Evolutionary conservation across 2,329 filamentous ascomycete species (phyloP).

Genomic region (Neoscytalidium dimidiatum): DNA sequence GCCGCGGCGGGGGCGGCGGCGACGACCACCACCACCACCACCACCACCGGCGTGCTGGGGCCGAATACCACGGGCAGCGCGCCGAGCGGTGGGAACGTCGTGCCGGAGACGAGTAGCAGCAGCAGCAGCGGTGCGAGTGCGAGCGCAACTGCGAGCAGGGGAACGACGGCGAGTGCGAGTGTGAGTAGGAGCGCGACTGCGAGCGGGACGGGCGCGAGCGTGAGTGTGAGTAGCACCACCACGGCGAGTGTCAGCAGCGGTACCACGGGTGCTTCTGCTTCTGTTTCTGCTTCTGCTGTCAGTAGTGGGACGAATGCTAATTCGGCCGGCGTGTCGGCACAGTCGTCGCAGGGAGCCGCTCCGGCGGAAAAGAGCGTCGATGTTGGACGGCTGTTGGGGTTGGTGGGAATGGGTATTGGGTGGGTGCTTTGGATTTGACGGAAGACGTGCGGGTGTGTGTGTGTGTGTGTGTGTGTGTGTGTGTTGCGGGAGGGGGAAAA

Average conservation of each 20-base stretch:
- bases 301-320: not conserved
- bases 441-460: too few species aligned
- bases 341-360: not conserved
- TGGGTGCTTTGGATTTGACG: not conserved
- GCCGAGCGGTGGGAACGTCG: conserved; percentile 5
- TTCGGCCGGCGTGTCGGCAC: not conserved
- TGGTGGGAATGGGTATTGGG: not conserved
- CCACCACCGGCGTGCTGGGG: conserved; percentile 1
- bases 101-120: not conserved
- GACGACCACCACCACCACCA: conserved; percentile 6
- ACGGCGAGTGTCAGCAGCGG: not conserved
- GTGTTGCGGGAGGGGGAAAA: too few species aligned
- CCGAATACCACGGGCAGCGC: conserved; percentile 7
- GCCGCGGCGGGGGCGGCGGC: not conserved
- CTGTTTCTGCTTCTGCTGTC: not conserved
- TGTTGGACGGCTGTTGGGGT: not conserved
- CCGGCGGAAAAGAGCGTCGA: not conserved
- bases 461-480: too few species aligned
- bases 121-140: not conserved
- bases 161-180: not conserved
- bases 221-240: not conserved
- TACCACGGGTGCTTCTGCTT: not conserved
- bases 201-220: not conserved
- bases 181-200: not conserved
- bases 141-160: not conserved